Evolutionary conservation across 176 grass and related monocot genomes (phyloP), one percentile per base, ranked within the genome.

Genomic region (Bonia amplexicaulis): DNA sequence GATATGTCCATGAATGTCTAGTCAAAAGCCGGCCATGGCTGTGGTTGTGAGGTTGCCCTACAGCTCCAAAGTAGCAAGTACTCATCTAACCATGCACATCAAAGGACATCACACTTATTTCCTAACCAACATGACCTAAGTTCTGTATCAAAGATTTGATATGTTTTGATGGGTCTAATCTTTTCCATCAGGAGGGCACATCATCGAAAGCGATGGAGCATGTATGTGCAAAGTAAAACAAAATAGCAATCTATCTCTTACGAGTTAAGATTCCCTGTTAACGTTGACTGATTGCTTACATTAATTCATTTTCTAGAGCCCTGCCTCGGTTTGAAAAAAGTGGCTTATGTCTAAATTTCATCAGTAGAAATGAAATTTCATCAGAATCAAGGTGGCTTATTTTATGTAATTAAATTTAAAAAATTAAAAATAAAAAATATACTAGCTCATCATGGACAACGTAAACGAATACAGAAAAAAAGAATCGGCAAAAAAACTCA

Each of bases 21-120:
- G 77, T 66, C 85, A 80, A 87, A 80, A 86, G 55, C 61, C 71
- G 1, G 6, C n/a, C 76, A 65, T 80, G 67, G 45, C 66, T 74
- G 81, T 10, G 20, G 57, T 17, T 62, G 5, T 9, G 9, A 51
- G 75, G 40, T 35, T 74, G 58, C n/a, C 31, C 77, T 44, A 42
- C 33, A 27, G 7, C n/a, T 70, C 10, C 26, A 16, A 70, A 42
- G 31, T 8, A 14, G n/a, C n/a, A n/a, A n/a, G n/a, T n/a, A n/a
- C n/a, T n/a, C n/a, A n/a, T n/a, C n/a, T n/a, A 81, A 7, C 59
- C 25, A 37, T 54, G 15, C 16, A 20, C 47, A 81, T 33, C 1
- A 74, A 61, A 45, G 13, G 35, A 46, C 58, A 64, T 3, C 15
- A 11, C 31, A 33, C 23, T 29, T 73, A 31, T 55, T 65, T 44